These are phyloP conservation scores for Oldenlandia corymbosa DNA, from an alignment of 257 asterid genomes.

Conservation along the genomic window DNA sequence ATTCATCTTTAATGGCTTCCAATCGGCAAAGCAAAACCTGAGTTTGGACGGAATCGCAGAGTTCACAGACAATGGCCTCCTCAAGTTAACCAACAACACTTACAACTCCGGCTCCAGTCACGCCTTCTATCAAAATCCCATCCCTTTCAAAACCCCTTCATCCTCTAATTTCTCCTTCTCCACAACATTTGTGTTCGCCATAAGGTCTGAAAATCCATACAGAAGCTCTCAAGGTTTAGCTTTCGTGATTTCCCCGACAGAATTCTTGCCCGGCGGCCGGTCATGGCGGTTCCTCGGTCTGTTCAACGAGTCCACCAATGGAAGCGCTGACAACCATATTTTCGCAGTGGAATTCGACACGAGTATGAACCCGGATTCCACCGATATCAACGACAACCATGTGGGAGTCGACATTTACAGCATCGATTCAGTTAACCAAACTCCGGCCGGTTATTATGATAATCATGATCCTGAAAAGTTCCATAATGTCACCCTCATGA, in stretches of 20 bases:
- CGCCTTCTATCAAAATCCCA: slow-evolving; percentile 45
- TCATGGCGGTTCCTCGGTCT: slow-evolving; percentile 46
- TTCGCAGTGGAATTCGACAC: slow-evolving; percentile 61
- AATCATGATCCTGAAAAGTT: background rate
- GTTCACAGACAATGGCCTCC: slow-evolving; percentile 35
- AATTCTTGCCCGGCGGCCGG: slow-evolving; percentile 25
- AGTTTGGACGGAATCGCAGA: slow-evolving; percentile 55
- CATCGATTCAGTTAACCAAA: slow-evolving; percentile 20
- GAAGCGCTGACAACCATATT: slow-evolving; percentile 38
- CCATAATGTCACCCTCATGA: slow-evolving; percentile 30
- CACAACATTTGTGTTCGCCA: slow-evolving; percentile 51
- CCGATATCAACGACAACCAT: slow-evolving; percentile 46
- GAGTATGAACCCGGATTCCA: slow-evolving; percentile 27
- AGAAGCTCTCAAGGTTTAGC: slow-evolving; percentile 52
- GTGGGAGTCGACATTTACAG: slow-evolving; percentile 55
- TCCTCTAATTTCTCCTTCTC: slow-evolving; percentile 40
- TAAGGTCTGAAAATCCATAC: slow-evolving; percentile 32
- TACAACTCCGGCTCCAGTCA: slow-evolving; percentile 41
- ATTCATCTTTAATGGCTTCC: slow-evolving; percentile 53
- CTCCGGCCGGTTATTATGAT: slow-evolving; percentile 43
- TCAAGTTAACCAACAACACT: slow-evolving; percentile 40
- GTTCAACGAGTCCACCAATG: slow-evolving; percentile 42
- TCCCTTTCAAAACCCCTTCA: slow-evolving; percentile 41
- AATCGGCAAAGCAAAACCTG: slow-evolving; percentile 27
- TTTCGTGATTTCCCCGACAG: slow-evolving; percentile 46